Conservation (phyloP, 495 filamentous ascomycete genomes). For the Neurospora sp. region DNA sequence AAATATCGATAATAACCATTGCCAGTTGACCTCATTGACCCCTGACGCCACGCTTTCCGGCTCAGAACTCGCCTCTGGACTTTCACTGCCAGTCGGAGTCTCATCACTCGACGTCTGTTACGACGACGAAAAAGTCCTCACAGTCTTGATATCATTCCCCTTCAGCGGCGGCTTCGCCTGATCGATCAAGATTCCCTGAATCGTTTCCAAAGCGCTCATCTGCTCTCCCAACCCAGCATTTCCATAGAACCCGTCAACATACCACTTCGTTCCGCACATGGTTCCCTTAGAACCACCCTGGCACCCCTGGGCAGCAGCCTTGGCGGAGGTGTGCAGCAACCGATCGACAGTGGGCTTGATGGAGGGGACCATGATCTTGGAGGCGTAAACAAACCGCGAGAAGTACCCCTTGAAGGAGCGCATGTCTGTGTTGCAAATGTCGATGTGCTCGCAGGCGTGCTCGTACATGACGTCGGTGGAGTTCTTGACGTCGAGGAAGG, state of each 20-base stretch:
- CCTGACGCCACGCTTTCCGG: not conserved
- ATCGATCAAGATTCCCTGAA: constrained; percentile 46
- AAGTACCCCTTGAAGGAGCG: constrained; percentile 74
- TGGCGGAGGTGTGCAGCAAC: constrained; percentile 47
- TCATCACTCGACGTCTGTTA: not conserved
- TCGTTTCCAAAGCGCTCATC: constrained; percentile 59
- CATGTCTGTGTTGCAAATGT: constrained; percentile 60
- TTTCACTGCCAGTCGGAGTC: not conserved
- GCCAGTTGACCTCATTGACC: not conserved
- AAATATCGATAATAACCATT: not conserved
- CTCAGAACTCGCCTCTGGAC: not conserved
- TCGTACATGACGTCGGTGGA: constrained; percentile 55
- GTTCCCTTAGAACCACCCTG: constrained; percentile 45
- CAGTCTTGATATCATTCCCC: constrained; percentile 32
- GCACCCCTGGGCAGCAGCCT: constrained; percentile 56
- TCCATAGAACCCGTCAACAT: constrained; percentile 49
- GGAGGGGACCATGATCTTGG: constrained; percentile 50
- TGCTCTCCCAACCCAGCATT: constrained; percentile 55
- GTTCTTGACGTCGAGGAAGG: constrained; percentile 27
- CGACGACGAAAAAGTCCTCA: constrained; percentile 14
- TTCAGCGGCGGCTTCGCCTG: constrained; percentile 28
- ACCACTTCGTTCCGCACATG: constrained; percentile 66
- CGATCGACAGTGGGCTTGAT: constrained; percentile 41
- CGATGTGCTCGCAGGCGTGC: constrained; percentile 56
- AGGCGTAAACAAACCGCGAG: constrained; percentile 60